These are phyloP conservation scores for Leptodermis oblonga DNA, from an alignment of 257 asterid genomes.

Conservation along the genomic window DNA sequence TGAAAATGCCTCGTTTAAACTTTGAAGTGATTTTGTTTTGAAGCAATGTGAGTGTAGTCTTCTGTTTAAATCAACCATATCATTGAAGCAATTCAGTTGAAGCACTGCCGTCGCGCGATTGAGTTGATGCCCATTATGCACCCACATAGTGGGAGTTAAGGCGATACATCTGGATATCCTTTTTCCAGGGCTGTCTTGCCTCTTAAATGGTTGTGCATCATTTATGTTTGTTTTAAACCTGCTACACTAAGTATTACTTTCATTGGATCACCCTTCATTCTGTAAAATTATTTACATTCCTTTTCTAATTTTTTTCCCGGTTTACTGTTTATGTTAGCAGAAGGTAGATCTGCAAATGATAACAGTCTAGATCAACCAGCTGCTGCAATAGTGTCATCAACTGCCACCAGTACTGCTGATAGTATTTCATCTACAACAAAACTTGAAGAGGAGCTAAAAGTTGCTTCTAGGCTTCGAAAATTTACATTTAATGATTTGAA, in stretches of 20 bases:
- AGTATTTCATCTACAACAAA: slow-evolving; percentile 69
- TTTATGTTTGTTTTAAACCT: not conserved
- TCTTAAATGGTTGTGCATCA: not conserved
- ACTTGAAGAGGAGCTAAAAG: slow-evolving; percentile 84
- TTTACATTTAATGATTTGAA: slow-evolving; percentile 84
- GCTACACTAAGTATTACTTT: not conserved
- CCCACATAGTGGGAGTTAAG: no score
- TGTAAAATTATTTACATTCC: not conserved
- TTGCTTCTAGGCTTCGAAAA: slow-evolving; percentile 79
- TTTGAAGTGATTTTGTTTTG: not conserved
- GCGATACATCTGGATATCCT: not conserved
- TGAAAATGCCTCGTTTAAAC: not conserved
- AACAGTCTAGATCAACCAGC: slow-evolving; percentile 64
- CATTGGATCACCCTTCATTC: not conserved
- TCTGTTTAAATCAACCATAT: not conserved
- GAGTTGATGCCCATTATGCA: no score
- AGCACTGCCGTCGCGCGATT: no score
- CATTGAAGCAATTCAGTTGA: not conserved
- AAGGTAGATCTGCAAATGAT: slow-evolving; percentile 60
- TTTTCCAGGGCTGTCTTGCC: not conserved
- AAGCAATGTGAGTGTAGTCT: not conserved
- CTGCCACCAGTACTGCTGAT: slow-evolving; percentile 65
- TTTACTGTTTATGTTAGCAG: slow-evolving; percentile 35
- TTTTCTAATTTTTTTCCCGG: slow-evolving; percentile 1
- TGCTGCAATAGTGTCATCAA: slow-evolving; percentile 54